A percentile compares a stretch with the other conserved stretches of the same genome.
These are phyloP conservation scores for Symmetrospora coprosmae DNA, from an alignment of 768 basidiomycete species.

Conservation along the genomic window DNA sequence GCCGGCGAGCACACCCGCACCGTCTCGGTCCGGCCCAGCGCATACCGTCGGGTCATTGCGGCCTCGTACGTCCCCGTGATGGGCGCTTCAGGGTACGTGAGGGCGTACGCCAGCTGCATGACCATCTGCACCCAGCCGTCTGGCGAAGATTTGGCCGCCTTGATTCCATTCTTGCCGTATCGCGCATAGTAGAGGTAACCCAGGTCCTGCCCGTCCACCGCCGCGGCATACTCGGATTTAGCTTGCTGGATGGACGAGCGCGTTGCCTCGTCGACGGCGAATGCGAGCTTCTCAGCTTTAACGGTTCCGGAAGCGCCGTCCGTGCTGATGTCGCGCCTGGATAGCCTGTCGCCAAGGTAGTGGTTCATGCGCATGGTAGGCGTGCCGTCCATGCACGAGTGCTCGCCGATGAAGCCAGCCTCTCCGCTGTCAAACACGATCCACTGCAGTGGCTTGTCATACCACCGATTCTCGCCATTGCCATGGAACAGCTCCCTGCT, in stretches of 20 bases:
- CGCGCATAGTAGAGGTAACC: conserved; percentile 67
- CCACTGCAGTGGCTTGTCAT: conserved; percentile 80
- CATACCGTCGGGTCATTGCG: conserved; percentile 82
- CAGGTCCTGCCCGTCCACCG: conserved; percentile 58
- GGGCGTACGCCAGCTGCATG: conserved; percentile 90
- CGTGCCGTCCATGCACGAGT: conserved; percentile 63
- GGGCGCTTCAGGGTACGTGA: conserved; percentile 42
- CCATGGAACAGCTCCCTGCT: conserved; percentile 37
- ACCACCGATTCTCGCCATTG: conserved; percentile 81
- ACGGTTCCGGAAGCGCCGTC: conserved; percentile 33
- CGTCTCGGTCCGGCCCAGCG: conserved; percentile 83
- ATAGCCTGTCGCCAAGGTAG: conserved; percentile 56
- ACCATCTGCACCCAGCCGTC: conserved; percentile 87
- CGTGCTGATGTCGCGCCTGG: conserved; percentile 45
- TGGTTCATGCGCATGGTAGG: conserved; percentile 70
- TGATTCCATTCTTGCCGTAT: conserved; percentile 79
- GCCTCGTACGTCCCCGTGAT: conserved; percentile 57
- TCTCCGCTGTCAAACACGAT: conserved; percentile 88
- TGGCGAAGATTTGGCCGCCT: conserved; percentile 39
- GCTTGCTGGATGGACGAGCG: conserved; percentile 47
- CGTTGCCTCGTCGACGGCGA: conserved; percentile 51
- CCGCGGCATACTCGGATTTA: conserved; percentile 55
- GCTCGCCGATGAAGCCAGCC: conserved; percentile 60
- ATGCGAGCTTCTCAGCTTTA: conserved; percentile 42
- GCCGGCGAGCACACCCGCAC: conserved; percentile 72